phyloP scores from a whole-genome alignment of 1,139 yeast species.

The Debaryomycetaceae sp. region DNA sequence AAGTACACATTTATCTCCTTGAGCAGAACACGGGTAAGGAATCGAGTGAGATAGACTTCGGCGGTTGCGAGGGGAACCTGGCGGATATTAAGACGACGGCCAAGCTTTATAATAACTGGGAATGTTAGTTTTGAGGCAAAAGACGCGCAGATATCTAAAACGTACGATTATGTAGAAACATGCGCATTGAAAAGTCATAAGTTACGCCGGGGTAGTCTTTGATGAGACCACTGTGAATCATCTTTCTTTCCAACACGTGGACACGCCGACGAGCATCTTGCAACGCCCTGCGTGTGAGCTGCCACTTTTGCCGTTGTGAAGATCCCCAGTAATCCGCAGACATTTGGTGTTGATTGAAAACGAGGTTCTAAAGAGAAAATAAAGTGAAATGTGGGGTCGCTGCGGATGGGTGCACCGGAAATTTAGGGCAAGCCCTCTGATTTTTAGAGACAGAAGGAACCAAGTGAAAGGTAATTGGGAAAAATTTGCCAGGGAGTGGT shows the following conservation, averaged over 20 bases:
- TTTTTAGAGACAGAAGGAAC: no score
- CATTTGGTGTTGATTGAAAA: no score
- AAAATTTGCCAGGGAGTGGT: no score
- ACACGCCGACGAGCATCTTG: conserved; percentile 29
- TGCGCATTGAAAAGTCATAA: conserved; percentile 55
- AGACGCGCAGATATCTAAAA: conserved; percentile 1
- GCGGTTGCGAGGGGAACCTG: conserved; percentile 86
- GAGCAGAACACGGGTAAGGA: conserved; percentile 60
- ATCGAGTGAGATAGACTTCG: conserved; percentile 69
- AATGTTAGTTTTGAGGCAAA: background rate
- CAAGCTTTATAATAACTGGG: conserved; percentile 53
- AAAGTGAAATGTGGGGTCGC: no score
- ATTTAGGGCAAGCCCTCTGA: no score
- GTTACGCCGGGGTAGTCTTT: conserved; percentile 33
- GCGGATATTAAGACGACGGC: conserved; percentile 64
- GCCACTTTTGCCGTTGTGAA: conserved; percentile 35
- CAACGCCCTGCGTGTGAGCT: conserved; percentile 27
- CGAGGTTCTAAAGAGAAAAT: no score
- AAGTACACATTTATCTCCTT: conserved; percentile 77
- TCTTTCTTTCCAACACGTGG: conserved; percentile 29
- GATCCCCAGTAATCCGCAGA: conserved; percentile 41
- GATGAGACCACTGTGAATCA: conserved; percentile 37
- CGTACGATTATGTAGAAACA: conserved; percentile 48
- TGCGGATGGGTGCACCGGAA: no score
- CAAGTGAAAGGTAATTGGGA: no score